Percentiles rank a stretch among this genome's conserved stretches.
These are phyloP conservation scores for Lactarius indigo DNA, from an alignment of 768 basidiomycete species.

Conservation along the genomic window DNA sequence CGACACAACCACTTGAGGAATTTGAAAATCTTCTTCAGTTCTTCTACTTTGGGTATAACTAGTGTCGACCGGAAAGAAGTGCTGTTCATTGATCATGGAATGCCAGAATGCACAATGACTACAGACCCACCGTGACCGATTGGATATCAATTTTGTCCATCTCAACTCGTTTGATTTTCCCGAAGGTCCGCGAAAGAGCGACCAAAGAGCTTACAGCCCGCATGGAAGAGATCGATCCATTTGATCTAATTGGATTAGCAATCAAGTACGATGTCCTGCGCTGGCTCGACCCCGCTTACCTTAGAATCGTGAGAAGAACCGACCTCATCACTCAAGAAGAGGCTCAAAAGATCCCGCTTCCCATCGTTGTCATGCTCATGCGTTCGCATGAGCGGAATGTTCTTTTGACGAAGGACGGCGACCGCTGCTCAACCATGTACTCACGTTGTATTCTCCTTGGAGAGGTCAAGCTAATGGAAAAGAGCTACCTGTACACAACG, in stretches of 20 bases:
- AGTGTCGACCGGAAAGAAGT: not conserved
- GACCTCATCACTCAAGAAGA: conserved; percentile 8
- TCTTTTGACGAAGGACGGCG: not conserved
- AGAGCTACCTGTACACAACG: not conserved
- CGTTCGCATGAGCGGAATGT: conserved; percentile 11
- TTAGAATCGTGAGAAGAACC: conserved; percentile 8
- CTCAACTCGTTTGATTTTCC: conserved; percentile 22
- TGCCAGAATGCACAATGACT: conserved; percentile 18
- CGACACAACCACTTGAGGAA: conserved; percentile 18
- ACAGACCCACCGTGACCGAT: conserved; percentile 3
- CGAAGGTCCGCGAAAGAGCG: conserved; percentile 17
- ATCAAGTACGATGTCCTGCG: conserved; percentile 23
- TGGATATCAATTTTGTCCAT: conserved; percentile 26
- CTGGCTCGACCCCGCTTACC: conserved; percentile 26
- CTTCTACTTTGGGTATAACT: conserved; percentile 26
- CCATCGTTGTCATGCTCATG: conserved; percentile 16
- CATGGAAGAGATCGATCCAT: conserved; percentile 13
- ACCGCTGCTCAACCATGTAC: too few species aligned
- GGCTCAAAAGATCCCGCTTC: conserved; percentile 3
- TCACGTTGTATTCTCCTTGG: too few species aligned
- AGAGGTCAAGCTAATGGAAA: conserved; percentile 10
- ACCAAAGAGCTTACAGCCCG: conserved; percentile 15
- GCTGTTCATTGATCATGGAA: not conserved
- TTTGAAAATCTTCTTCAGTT: conserved; percentile 24
- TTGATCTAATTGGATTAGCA: conserved; percentile 25